Percentiles rank a stretch among this genome's conserved stretches.
These are phyloP conservation scores for Xylaria bambusicola DNA, from an alignment of 495 filamentous ascomycete species.

Conservation along the genomic window DNA sequence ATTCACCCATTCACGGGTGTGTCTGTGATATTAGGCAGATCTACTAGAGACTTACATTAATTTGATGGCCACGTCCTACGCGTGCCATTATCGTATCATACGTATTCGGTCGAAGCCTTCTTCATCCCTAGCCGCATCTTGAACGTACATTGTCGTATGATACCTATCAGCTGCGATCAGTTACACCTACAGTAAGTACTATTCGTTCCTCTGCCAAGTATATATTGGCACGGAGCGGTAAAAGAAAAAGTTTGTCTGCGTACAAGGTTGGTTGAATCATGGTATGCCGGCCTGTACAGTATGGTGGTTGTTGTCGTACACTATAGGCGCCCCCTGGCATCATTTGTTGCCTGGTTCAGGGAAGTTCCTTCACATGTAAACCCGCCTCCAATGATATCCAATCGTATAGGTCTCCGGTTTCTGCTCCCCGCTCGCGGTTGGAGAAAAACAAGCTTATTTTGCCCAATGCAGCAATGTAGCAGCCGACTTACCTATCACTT, in stretches of 20 bases:
- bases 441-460: conserved; percentile 5
- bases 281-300: not conserved
- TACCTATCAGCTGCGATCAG: too few species aligned
- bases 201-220: too few species aligned
- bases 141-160: not conserved
- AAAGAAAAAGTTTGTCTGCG: not conserved
- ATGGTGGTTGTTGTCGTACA: not conserved
- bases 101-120: not conserved
- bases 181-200: too few species aligned
- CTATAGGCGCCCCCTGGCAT: not conserved
- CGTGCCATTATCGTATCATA: not conserved
- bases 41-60: too few species aligned
- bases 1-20: not conserved
- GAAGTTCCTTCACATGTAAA: not conserved
- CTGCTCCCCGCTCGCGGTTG: not conserved
- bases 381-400: not conserved
- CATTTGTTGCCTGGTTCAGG: not conserved
- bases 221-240: not conserved
- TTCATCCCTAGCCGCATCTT: not conserved
- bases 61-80: not conserved
- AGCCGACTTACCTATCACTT: not conserved
- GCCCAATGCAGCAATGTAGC: not conserved
- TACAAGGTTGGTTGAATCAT: not conserved
- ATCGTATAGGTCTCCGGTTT: not conserved
- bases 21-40: not conserved